Evolutionary conservation across 1,284 basidiomycete genomes (phyloP).

Genomic region (Ganoderma sinense): DNA sequence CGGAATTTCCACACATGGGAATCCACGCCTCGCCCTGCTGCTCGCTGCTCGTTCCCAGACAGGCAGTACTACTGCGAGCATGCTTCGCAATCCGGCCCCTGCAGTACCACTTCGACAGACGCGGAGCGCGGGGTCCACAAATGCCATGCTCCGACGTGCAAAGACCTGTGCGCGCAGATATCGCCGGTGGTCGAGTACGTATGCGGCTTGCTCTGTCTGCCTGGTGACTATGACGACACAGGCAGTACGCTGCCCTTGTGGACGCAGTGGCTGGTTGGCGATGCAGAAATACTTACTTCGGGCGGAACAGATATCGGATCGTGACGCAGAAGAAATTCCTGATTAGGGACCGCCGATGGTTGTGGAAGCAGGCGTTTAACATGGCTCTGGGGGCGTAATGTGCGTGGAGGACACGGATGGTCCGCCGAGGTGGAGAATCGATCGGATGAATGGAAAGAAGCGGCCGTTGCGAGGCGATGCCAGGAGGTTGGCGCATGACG

Average conservation of each 20-base stretch:
- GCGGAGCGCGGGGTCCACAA: background rate
- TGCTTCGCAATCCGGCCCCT: no score
- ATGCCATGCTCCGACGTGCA: background rate
- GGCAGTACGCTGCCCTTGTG: background rate
- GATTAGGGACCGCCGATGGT: constrained; percentile 1
- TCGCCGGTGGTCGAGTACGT: background rate
- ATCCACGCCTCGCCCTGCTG: background rate
- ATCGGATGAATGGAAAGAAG: background rate
- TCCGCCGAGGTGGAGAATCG: background rate
- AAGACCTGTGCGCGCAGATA: background rate
- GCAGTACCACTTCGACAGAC: background rate
- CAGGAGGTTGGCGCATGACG: background rate
- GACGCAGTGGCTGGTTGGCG: background rate
- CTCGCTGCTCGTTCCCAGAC: background rate
- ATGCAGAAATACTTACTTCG: no score
- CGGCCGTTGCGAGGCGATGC: background rate
- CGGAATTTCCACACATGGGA: constrained; percentile 4
- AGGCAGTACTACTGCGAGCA: background rate
- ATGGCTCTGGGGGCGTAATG: background rate
- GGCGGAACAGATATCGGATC: background rate
- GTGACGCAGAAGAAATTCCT: background rate
- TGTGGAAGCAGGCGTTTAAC: background rate
- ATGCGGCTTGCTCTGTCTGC: background rate
- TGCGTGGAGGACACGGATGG: background rate
- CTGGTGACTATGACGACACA: constrained; percentile 8